Percentiles rank a stretch among this genome's conserved stretches.
phyloP scores from a whole-genome alignment of 108 stramenopile species.

The Cyclotella distinguenda region DNA sequence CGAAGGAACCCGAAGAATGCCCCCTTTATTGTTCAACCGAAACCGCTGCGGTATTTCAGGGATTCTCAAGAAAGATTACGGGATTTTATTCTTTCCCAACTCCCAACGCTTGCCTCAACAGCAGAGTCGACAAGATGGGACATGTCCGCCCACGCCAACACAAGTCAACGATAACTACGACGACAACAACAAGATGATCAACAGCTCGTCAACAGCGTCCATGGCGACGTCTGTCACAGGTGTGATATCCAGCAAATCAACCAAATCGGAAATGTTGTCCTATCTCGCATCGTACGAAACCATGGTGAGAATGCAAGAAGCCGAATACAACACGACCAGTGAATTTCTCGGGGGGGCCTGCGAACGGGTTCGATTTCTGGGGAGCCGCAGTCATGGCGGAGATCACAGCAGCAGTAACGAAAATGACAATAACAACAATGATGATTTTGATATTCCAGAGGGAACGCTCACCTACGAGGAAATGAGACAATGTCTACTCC shows the following conservation, averaged over 20 bases:
- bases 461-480: conserved; percentile 50
- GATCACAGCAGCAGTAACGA: conserved; percentile 15
- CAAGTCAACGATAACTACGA: too few relatives aligned
- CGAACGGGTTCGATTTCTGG: conserved; percentile 34
- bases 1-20: too few relatives aligned
- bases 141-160: too few relatives aligned
- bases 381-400: conserved; percentile 27
- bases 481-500: conserved; percentile 32
- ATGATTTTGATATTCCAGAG: conserved; percentile 2
- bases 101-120: too few relatives aligned
- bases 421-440: background rate
- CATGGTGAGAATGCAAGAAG: conserved; percentile 73
- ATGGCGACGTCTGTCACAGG: background rate
- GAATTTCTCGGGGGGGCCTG: conserved; percentile 46
- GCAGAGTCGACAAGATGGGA: too few relatives aligned
- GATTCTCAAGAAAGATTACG: too few relatives aligned
- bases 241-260: background rate
- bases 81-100: too few relatives aligned
- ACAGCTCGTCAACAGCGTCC: background rate
- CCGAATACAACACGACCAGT: conserved; percentile 46
- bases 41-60: too few relatives aligned
- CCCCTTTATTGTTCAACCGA: too few relatives aligned
- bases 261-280: background rate
- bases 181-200: too few relatives aligned
- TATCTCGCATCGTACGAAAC: conserved; percentile 63